phyloP scores from a whole-genome alignment of 2,329 filamentous ascomycete genomes.

The Neurospora crassa region DNA sequence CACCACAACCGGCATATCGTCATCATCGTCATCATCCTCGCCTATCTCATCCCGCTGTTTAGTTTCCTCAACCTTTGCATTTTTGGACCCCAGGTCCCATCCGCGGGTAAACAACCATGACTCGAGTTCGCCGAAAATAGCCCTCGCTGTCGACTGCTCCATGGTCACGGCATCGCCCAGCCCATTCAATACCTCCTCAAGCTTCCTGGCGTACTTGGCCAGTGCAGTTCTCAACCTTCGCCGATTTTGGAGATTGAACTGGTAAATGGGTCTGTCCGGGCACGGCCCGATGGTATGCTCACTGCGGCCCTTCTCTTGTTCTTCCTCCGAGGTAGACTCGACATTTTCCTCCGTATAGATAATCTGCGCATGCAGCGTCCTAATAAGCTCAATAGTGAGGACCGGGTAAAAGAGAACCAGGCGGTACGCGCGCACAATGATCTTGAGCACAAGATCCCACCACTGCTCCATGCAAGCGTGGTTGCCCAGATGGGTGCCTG shows the following conservation, averaged over 20 bases:
- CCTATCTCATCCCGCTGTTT: conserved; percentile 38
- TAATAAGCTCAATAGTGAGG: conserved; percentile 38
- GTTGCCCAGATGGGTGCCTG: conserved; percentile 48
- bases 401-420: conserved; percentile 33
- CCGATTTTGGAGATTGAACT: conserved; percentile 23
- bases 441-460: conserved; percentile 43
- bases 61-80: conserved; percentile 33
- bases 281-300: conserved; percentile 3
- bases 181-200: conserved; percentile 36
- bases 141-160: conserved; percentile 34
- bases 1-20: conserved; percentile 44
- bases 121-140: conserved; percentile 40
- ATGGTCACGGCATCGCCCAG: conserved; percentile 25
- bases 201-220: conserved; percentile 42
- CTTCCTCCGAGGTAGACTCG: conserved; percentile 21
- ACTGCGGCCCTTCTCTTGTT: background rate
- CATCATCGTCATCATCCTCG: conserved; percentile 30
- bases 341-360: conserved; percentile 41
- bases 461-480: conserved; percentile 52
- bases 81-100: conserved; percentile 42
- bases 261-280: conserved; percentile 20
- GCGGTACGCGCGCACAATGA: conserved; percentile 40
- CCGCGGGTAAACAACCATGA: conserved; percentile 36
- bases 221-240: conserved; percentile 35
- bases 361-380: conserved; percentile 44